Conservation (phyloP, 805 yeast species). For the Naumovozyma dairenensis region DNA sequence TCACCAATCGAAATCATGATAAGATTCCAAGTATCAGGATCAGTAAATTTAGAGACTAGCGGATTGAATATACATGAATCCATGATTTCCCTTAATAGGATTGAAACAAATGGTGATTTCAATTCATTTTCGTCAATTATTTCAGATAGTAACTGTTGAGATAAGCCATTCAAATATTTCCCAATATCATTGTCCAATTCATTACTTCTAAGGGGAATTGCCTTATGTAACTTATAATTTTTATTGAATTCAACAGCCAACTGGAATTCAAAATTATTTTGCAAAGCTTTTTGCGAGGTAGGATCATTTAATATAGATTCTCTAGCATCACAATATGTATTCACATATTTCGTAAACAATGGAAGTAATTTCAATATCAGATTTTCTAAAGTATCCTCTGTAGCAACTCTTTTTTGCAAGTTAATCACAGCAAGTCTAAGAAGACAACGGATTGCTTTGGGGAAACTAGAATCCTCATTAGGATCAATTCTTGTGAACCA, state of each 20-base stretch:
- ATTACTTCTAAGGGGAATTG: conserved; percentile 32
- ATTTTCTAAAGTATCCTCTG: conserved; percentile 46
- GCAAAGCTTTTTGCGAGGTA: conserved; percentile 24
- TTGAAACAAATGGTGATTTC: conserved; percentile 37
- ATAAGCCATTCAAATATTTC: conserved; percentile 37
- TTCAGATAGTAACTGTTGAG: conserved; percentile 35
- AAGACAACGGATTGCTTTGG: conserved; percentile 34
- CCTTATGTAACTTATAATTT: conserved; percentile 45
- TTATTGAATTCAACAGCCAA: conserved; percentile 33
- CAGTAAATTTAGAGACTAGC: conserved; percentile 41
- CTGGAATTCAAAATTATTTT: conserved; percentile 31
- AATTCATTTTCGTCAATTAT: conserved; percentile 38
- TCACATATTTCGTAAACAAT: conserved; percentile 52
- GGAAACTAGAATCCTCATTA: conserved; percentile 25
- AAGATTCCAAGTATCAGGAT: conserved; percentile 72
- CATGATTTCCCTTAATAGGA: conserved; percentile 54
- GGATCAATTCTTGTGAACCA: conserved; percentile 45
- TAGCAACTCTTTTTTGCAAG: conserved; percentile 34
- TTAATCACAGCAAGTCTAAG: conserved; percentile 34
- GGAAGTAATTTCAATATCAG: conserved; percentile 55
- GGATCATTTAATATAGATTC: conserved; percentile 21
- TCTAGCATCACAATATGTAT: conserved; percentile 37
- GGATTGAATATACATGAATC: conserved; percentile 50
- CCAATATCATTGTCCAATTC: conserved; percentile 37
- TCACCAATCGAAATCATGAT: conserved; percentile 50